These are phyloP conservation scores for Macrophomina tecta DNA, from an alignment of 2,329 filamentous ascomycete genomes.

Conservation along the genomic window DNA sequence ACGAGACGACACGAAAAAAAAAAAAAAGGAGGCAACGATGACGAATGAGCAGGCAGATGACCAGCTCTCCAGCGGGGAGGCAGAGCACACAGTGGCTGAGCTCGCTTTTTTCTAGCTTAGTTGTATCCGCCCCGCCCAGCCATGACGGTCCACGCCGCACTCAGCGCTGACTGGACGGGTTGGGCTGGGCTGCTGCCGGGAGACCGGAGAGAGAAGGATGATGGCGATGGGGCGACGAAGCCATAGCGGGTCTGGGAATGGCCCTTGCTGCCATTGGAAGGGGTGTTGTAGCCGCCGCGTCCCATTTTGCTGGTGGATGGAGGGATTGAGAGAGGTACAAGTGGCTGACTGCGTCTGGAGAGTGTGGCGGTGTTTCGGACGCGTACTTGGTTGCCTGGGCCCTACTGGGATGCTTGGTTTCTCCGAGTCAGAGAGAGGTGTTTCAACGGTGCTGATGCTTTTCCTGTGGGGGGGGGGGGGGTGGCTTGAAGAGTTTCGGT, in stretches of 20 bases:
- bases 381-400: not conserved
- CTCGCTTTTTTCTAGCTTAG: slow-evolving; percentile 23
- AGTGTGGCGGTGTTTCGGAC: not conserved
- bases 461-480: not conserved
- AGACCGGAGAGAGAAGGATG: not conserved
- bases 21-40: not conserved
- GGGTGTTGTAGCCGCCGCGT: slow-evolving; percentile 31
- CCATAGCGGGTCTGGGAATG: not conserved
- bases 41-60: not conserved
- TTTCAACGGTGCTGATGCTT: too few species aligned
- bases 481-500: not conserved
- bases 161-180: not conserved
- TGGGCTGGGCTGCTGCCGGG: not conserved
- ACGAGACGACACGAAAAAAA: too few species aligned
- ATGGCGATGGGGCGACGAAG: not conserved
- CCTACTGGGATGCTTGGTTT: not conserved
- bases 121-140: slow-evolving; percentile 35
- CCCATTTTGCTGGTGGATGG: slow-evolving; percentile 3
- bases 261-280: not conserved
- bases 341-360: not conserved
- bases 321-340: not conserved
- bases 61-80: not conserved
- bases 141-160: slow-evolving; percentile 7
- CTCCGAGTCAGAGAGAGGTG: not conserved
- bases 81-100: not conserved